phyloP scores from a whole-genome alignment of 306 rosid species.

The Arachis hypogaea region DNA sequence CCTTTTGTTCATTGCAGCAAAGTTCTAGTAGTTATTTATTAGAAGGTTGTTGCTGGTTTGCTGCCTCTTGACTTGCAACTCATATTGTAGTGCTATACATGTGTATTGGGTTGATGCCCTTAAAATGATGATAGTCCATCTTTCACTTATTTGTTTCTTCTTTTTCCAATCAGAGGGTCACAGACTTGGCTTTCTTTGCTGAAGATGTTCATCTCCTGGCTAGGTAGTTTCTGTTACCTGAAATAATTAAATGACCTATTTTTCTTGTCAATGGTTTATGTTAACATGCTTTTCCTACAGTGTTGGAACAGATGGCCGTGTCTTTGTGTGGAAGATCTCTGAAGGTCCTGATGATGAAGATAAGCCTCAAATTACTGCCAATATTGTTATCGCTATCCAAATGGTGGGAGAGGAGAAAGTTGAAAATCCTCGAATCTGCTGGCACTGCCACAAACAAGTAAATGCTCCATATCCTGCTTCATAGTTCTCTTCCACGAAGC shows the following conservation, averaged over 20 bases:
- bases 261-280: conserved; percentile 21
- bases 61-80: too few relatives aligned
- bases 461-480: conserved; percentile 25
- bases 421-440: conserved; percentile 88
- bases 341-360: conserved; percentile 97
- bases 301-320: conserved; percentile 88
- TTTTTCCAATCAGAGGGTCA: conserved; percentile 81
- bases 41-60: too few relatives aligned
- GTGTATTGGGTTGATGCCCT: conserved; percentile 12
- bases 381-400: conserved; percentile 74
- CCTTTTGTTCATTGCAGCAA: too few relatives aligned
- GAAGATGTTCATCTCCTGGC: conserved; percentile 99
- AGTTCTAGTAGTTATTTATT: too few relatives aligned
- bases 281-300: conserved; percentile 59
- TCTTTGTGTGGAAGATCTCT: conserved; percentile 90
- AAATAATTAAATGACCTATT: not conserved
- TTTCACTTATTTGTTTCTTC: conserved; percentile 5
- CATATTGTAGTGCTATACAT: not conserved
- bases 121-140: conserved; percentile 6
- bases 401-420: conserved; percentile 77
- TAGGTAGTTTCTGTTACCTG: conserved; percentile 62
- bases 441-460: conserved; percentile 99
- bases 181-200: conserved; percentile 97
- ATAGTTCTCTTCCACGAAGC: conserved; percentile 22
- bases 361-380: conserved; percentile 85